Conservation (phyloP, 176 grass and related monocot species). For the Triticum aestivum region DNA sequence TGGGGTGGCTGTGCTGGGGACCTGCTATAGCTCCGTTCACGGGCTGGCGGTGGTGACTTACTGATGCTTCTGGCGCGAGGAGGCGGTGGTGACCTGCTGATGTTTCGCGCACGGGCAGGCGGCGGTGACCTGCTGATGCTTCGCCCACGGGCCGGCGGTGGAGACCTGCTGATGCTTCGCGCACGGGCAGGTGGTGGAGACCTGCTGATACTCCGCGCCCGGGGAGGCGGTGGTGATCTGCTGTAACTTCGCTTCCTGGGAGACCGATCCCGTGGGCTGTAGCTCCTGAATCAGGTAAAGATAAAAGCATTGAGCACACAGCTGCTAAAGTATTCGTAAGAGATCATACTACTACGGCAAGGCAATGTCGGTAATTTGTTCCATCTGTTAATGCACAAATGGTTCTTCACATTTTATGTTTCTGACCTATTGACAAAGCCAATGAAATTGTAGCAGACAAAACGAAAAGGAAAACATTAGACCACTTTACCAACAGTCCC, state of each 20-base stretch:
- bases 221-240: conserved; percentile 34
- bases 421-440: background rate
- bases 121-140: conserved; percentile 71
- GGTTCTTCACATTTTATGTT: background rate
- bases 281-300: conserved; percentile 55
- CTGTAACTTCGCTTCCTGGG: conserved; percentile 68
- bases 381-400: background rate
- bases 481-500: background rate
- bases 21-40: conserved; percentile 37
- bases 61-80: conserved; percentile 50
- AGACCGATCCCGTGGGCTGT: conserved; percentile 80
- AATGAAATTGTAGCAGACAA: background rate
- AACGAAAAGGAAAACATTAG: background rate
- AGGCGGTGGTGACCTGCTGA: conserved; percentile 38
- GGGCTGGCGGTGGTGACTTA: conserved; percentile 48
- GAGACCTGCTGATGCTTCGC: conserved; percentile 67
- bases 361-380: background rate
- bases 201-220: conserved; percentile 48
- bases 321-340: conserved; percentile 10
- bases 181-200: conserved; percentile 46
- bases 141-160: conserved; percentile 25
- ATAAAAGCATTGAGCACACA: background rate
- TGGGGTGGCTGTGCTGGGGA: conserved; percentile 50
- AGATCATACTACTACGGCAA: background rate
- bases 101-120: conserved; percentile 24